phyloP scores from a whole-genome alignment of 1,139 yeast species.

The Yamadazyma dushanensis region DNA sequence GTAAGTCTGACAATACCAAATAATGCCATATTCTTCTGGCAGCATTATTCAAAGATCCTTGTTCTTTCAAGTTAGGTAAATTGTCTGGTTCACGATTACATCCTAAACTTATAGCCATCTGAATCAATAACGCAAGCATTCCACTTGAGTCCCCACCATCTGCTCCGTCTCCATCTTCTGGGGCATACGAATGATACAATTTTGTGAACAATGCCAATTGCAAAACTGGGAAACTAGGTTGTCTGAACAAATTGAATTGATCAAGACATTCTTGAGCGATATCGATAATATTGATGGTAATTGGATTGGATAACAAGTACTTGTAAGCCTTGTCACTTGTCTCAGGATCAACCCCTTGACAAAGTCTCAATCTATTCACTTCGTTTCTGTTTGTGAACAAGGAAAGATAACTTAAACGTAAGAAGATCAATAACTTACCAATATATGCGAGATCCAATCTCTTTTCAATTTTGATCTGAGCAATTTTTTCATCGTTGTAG shows the following conservation, averaged over 20 bases:
- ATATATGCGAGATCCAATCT: slow-evolving; percentile 34
- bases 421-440: slow-evolving; percentile 30
- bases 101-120: slow-evolving; percentile 48
- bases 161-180: slow-evolving; percentile 53
- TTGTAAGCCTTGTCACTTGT: slow-evolving; percentile 31
- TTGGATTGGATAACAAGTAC: slow-evolving; percentile 48
- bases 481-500: slow-evolving; percentile 22
- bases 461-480: slow-evolving; percentile 24
- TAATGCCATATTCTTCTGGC: slow-evolving; percentile 58
- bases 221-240: slow-evolving; percentile 49
- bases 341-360: slow-evolving; percentile 17
- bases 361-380: slow-evolving; percentile 27
- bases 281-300: slow-evolving; percentile 43
- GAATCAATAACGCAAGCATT: slow-evolving; percentile 36
- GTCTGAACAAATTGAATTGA: slow-evolving; percentile 49
- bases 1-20: slow-evolving; percentile 29
- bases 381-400: slow-evolving; percentile 33
- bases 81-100: slow-evolving; percentile 44
- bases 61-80: slow-evolving; percentile 16
- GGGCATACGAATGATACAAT: slow-evolving; percentile 42
- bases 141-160: slow-evolving; percentile 47
- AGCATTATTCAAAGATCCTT: slow-evolving; percentile 32
- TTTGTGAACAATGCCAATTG: slow-evolving; percentile 45
- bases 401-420: slow-evolving; percentile 34
- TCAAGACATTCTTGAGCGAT: slow-evolving; percentile 55